Percentiles rank a stretch among this genome's conserved stretches.
phyloP scores from a whole-genome alignment of 805 yeast species.

The Diddensiella caesifluorescens region DNA sequence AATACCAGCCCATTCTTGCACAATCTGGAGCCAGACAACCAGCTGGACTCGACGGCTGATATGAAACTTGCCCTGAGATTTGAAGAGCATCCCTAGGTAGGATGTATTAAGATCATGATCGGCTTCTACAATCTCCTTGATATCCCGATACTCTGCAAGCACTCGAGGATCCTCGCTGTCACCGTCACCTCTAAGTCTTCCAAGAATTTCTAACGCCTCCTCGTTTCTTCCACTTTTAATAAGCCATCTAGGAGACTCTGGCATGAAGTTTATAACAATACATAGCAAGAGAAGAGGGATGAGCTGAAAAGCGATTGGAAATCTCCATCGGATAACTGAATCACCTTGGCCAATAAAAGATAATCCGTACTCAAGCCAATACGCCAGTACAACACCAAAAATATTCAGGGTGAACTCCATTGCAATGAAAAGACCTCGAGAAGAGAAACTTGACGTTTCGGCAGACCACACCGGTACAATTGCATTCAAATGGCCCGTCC shows the following conservation, averaged over 20 bases:
- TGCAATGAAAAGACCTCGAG: constrained; percentile 66
- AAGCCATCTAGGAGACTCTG: constrained; percentile 22
- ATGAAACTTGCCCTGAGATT: constrained; percentile 22
- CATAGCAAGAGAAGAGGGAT: constrained; percentile 13
- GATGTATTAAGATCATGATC: constrained; percentile 10
- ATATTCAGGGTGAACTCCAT: constrained; percentile 52
- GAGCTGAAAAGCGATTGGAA: constrained; percentile 20
- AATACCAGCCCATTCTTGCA: constrained; percentile 35
- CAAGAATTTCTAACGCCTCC: constrained; percentile 14
- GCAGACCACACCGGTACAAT: constrained; percentile 71
- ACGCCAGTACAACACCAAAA: constrained; percentile 64
- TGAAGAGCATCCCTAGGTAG: constrained; percentile 14
- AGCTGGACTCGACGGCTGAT: constrained; percentile 18
- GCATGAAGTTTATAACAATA: constrained; percentile 16
- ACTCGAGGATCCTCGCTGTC: constrained; percentile 12
- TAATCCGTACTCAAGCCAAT: constrained; percentile 40
- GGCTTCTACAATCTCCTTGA: constrained; percentile 10
- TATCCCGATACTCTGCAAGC: constrained; percentile 12
- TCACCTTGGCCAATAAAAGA: constrained; percentile 18
- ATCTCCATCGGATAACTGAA: constrained; percentile 15
- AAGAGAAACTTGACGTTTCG: constrained; percentile 70
- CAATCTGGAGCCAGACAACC: constrained; percentile 34
- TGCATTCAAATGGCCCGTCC: constrained; percentile 26
- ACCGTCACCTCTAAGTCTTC: constrained; percentile 15
- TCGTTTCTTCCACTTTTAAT: constrained; percentile 6